phyloP scores from a whole-genome alignment of 1,284 basidiomycete species.

The Boletus semigastroideus region DNA sequence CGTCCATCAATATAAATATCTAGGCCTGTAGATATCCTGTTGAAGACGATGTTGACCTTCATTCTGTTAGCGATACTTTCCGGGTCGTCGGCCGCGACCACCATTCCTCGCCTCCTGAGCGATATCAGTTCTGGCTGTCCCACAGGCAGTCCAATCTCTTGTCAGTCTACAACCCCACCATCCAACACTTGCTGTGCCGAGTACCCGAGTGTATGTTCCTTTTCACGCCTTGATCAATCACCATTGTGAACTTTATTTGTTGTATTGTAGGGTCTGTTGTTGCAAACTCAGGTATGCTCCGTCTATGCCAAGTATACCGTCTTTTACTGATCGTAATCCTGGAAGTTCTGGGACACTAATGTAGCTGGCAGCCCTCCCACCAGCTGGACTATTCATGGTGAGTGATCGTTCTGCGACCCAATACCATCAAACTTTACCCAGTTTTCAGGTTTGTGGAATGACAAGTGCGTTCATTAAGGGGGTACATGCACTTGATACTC shows the following conservation, averaged over 20 bases:
- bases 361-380: slow-evolving; percentile 62
- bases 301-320: neutral
- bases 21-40: neutral
- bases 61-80: slow-evolving; percentile 20
- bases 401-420: slow-evolving; percentile 12
- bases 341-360: slow-evolving; percentile 62
- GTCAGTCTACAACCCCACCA: slow-evolving; percentile 39
- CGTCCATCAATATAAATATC: slow-evolving; percentile 17
- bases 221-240: neutral
- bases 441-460: neutral
- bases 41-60: slow-evolving; percentile 13
- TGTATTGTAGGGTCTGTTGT: slow-evolving; percentile 50
- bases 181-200: slow-evolving; percentile 54
- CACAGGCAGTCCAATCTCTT: slow-evolving; percentile 42
- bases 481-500: neutral
- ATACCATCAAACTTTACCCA: neutral
- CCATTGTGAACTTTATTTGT: neutral
- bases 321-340: slow-evolving; percentile 1
- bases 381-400: slow-evolving; percentile 78
- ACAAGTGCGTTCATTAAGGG: neutral
- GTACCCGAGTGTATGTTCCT: slow-evolving; percentile 41
- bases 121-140: slow-evolving; percentile 43
- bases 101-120: slow-evolving; percentile 31
- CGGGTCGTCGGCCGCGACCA: slow-evolving; percentile 9
- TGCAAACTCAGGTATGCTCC: slow-evolving; percentile 57